phyloP scores from a whole-genome alignment of 2,329 filamentous ascomycete genomes.

The Colletotrichum lini region DNA sequence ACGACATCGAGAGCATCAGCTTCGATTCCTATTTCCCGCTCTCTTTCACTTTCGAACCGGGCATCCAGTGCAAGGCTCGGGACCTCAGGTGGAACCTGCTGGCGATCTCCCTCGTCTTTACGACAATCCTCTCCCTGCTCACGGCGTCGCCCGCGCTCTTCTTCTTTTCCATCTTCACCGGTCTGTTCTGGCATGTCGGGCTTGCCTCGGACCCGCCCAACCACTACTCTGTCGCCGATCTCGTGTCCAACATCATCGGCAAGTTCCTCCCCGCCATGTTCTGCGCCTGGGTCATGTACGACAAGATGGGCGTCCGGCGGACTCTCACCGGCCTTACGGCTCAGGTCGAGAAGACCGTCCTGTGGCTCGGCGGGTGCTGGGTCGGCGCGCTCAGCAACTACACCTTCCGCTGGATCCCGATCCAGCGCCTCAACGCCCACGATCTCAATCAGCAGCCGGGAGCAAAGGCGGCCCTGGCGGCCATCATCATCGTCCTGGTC shows the following conservation, averaged over 20 bases:
- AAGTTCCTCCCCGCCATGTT: constrained; percentile 91
- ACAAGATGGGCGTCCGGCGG: constrained; percentile 82
- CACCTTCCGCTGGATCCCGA: constrained; percentile 94
- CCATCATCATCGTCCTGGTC: constrained; percentile 81
- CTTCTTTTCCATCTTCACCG: constrained; percentile 86
- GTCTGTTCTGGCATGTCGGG: constrained; percentile 90
- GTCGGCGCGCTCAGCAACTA: constrained; percentile 94
- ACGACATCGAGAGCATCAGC: constrained; percentile 81
- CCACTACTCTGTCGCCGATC: constrained; percentile 74
- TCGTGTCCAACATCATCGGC: constrained; percentile 84
- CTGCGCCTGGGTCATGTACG: constrained; percentile 88
- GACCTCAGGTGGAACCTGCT: constrained; percentile 90
- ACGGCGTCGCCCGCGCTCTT: constrained; percentile 84
- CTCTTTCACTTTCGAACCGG: constrained; percentile 82
- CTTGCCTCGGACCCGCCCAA: constrained; percentile 90
- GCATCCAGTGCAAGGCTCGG: constrained; percentile 76
- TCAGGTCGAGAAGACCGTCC: constrained; percentile 89
- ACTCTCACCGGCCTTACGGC: constrained; percentile 81
- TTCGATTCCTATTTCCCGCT: constrained; percentile 94
- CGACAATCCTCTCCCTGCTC: constrained; percentile 83
- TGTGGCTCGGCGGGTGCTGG: constrained; percentile 94
- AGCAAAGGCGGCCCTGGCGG: constrained; percentile 84
- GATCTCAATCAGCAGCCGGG: constrained; percentile 92
- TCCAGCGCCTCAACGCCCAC: constrained; percentile 90
- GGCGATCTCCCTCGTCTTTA: constrained; percentile 85